Evolutionary conservation across 139 green algal genomes (phyloP), one percentile per base, ranked within the genome.

Genomic region (Chlamydomonas sp.): DNA sequence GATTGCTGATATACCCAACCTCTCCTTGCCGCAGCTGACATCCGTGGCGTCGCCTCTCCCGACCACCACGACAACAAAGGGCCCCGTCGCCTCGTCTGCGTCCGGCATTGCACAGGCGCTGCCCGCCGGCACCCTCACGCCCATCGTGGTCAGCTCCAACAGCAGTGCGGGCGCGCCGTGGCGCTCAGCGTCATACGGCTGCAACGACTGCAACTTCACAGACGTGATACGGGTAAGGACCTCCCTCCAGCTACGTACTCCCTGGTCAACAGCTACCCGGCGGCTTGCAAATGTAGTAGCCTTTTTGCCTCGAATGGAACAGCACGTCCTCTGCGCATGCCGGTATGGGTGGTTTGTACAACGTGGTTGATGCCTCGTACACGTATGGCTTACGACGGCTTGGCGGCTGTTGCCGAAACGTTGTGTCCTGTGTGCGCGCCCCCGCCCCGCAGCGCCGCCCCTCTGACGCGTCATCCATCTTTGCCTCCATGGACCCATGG

Each of bases 401-500:
- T 49, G 31, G 31, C 31, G 31, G 31, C 31, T 49, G 31, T 49
- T 60, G 61, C 61, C n/a, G 67, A 80, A 14, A 20, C 61, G 20
- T 20, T 81, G 68, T 49, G 16, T 77, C 6, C 71, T 49, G 15
- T 49, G 31, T 49, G 31, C 0, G 31, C 31, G 31, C 31, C 31
- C 31, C 31, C 31, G 31, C 31, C 31, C 77, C 18, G 18, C 74
- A 92, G 89, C 71, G 20, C 5, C 90, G 91, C 58, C 68, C 75
- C 68, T 77, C 63, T 15, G 86, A 85, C 12, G 18, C 20, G 31
- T 58, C 67, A 63, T 86, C 69, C 16, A 58, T 93, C 1, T 91
- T 76, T 4, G 85, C 88, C 16, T 18, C 58, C 0, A 64, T 95
- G 3, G 69, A 73, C 0, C 86, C 92, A 1, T 95, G 92, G 92